These are phyloP conservation scores for Thielaviopsis punctulata DNA, from an alignment of 2,329 filamentous ascomycete species.

Conservation along the genomic window DNA sequence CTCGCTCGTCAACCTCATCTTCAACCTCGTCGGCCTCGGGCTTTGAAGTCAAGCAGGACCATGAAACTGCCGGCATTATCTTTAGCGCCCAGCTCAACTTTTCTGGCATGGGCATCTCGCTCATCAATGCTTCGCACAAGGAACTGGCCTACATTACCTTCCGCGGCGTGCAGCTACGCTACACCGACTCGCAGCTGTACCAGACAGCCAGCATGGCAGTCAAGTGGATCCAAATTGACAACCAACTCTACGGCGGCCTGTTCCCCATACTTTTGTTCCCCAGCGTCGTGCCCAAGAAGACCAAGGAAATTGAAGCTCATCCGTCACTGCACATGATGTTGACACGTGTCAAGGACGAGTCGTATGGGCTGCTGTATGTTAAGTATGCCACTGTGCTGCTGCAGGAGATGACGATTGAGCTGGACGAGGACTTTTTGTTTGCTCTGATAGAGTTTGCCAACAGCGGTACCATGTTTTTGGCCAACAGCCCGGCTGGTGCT, in stretches of 20 bases:
- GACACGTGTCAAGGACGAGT: constrained; percentile 92
- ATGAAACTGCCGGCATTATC: constrained; percentile 71
- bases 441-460: constrained; percentile 89
- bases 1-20: background rate
- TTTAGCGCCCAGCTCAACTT: constrained; percentile 81
- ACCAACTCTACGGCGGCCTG: constrained; percentile 93
- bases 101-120: constrained; percentile 78
- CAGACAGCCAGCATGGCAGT: constrained; percentile 81
- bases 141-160: constrained; percentile 90
- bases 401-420: constrained; percentile 94
- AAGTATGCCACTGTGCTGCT: constrained; percentile 90
- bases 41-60: constrained; percentile 89
- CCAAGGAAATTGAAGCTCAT: constrained; percentile 88
- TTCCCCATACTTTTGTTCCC: constrained; percentile 96
- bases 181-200: constrained; percentile 82
- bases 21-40: constrained; percentile 22
- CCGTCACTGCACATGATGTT: constrained; percentile 85
- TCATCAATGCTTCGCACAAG: constrained; percentile 81
- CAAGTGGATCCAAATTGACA: constrained; percentile 99
- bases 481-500: background rate
- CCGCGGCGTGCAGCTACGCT: constrained; percentile 77
- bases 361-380: constrained; percentile 93
- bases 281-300: constrained; percentile 92
- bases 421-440: constrained; percentile 97
- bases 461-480: constrained; percentile 69